A percentile compares a stretch with the other conserved stretches of the same genome.
Evolutionary conservation across 2,329 filamentous ascomycete genomes (phyloP).

Genomic region (Colletotrichum lentis): DNA sequence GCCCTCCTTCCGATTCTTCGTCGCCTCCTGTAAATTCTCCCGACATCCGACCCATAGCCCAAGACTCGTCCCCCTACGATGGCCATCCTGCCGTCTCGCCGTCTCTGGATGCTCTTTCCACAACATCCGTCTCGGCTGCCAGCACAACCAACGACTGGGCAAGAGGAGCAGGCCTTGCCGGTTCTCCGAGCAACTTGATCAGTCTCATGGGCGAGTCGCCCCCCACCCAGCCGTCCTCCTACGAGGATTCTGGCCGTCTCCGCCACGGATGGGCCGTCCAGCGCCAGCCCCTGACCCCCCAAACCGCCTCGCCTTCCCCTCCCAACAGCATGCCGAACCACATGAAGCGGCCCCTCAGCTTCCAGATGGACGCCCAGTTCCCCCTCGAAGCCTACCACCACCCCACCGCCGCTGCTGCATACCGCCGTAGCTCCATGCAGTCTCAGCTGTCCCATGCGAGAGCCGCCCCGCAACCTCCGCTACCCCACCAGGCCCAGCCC

Average conservation of each 20-base stretch:
- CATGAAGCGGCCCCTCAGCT: slow-evolving; percentile 51
- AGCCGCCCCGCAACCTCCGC: slow-evolving; percentile 64
- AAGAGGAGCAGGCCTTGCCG: slow-evolving; percentile 52
- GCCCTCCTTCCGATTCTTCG: slow-evolving; percentile 45
- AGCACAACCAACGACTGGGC: slow-evolving; percentile 59
- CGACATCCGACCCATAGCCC: slow-evolving; percentile 53
- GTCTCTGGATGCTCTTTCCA: slow-evolving; percentile 58
- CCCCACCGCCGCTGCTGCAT: slow-evolving; percentile 46
- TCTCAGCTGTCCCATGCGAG: slow-evolving; percentile 60
- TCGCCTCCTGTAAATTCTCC: slow-evolving; percentile 56
- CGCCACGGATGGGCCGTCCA: slow-evolving; percentile 58
- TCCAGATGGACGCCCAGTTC: slow-evolving; percentile 60
- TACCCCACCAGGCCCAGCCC: slow-evolving; percentile 77
- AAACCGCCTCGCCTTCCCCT: slow-evolving; percentile 54
- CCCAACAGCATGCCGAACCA: slow-evolving; percentile 41
- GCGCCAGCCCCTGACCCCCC: slow-evolving; percentile 55
- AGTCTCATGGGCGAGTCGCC: slow-evolving; percentile 62
- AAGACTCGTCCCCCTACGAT: slow-evolving; percentile 49
- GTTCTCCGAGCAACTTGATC: slow-evolving; percentile 63
- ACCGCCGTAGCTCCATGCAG: slow-evolving; percentile 59
- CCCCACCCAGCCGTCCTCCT: slow-evolving; percentile 61
- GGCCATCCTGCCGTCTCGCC: slow-evolving; percentile 56
- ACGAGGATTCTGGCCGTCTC: slow-evolving; percentile 56
- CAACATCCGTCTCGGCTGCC: slow-evolving; percentile 58
- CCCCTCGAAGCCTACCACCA: slow-evolving; percentile 53